Percentiles rank a stretch among this genome's conserved stretches.
Conservation (phyloP, 768 basidiomycete species). For the Leccinum imitatum region DNA sequence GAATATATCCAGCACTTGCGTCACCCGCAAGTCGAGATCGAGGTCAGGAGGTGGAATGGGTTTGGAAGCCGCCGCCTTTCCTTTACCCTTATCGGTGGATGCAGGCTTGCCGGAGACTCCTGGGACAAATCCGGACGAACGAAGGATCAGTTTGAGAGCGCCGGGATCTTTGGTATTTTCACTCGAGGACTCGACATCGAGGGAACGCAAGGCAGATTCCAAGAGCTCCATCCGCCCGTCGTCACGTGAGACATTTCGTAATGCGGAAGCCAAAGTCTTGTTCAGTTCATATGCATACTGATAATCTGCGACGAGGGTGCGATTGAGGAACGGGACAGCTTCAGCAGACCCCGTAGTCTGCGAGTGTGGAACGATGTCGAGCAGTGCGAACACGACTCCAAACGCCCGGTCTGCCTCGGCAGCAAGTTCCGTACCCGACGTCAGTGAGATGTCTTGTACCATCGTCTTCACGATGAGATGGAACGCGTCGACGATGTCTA, state of each 20-base stretch:
- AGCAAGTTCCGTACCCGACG: constrained; percentile 44
- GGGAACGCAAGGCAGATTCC: constrained; percentile 47
- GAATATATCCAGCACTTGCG: constrained; percentile 75
- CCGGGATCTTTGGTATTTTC: constrained; percentile 44
- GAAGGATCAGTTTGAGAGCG: constrained; percentile 61
- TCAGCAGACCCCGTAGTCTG: constrained; percentile 16
- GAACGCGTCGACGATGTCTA: constrained; percentile 66
- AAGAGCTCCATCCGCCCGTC: constrained; percentile 60
- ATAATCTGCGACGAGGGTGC: constrained; percentile 68
- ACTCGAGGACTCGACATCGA: constrained; percentile 29
- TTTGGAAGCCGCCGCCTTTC: constrained; percentile 29
- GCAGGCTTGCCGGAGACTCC: background rate
- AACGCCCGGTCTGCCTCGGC: constrained; percentile 53
- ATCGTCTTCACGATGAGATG: constrained; percentile 56
- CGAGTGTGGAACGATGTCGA: constrained; percentile 40
- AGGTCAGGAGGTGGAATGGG: constrained; percentile 30
- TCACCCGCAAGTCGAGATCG: constrained; percentile 55
- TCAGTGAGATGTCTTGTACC: constrained; percentile 45
- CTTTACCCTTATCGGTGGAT: constrained; percentile 40
- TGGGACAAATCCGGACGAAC: constrained; percentile 54
- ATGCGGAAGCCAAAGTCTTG: constrained; percentile 44
- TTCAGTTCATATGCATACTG: constrained; percentile 65
- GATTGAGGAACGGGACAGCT: constrained; percentile 61
- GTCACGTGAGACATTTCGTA: constrained; percentile 47
- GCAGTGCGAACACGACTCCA: constrained; percentile 57